Conservation (phyloP, 106 monocot species). For the Dioscorea dumetorum region DNA sequence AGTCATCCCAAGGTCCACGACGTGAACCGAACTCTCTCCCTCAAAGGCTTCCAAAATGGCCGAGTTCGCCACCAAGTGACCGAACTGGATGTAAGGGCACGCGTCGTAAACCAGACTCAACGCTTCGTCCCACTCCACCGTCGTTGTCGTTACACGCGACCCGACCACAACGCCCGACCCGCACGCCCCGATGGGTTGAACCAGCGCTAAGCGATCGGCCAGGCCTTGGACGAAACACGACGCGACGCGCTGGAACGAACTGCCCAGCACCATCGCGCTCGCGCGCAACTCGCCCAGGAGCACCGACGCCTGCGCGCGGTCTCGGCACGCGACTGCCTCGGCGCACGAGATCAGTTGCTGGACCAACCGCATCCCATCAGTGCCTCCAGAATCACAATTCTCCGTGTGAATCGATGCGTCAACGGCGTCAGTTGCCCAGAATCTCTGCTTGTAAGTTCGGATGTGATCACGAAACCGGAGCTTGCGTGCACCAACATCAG, state of each 20-base stretch:
- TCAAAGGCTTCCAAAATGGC: not conserved
- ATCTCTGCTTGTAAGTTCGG: too few species aligned
- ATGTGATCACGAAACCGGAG: too few species aligned
- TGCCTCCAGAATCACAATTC: too few species aligned
- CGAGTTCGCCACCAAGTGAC: not conserved
- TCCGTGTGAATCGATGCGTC: too few species aligned
- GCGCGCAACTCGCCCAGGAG: not conserved
- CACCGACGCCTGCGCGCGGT: not conserved
- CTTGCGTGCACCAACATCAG: too few species aligned
- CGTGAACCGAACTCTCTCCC: not conserved
- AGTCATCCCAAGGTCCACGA: not conserved
- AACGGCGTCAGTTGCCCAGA: too few species aligned
- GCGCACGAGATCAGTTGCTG: constrained; percentile 5
- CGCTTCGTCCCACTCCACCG: not conserved
- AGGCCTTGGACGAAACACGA: not conserved
- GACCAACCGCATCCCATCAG: not conserved
- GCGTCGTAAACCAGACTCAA: not conserved
- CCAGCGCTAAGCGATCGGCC: too few species aligned
- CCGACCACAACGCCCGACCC: not conserved
- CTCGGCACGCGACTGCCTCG: constrained; percentile 13
- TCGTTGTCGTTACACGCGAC: not conserved
- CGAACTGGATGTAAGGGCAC: not conserved
- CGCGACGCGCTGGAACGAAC: not conserved
- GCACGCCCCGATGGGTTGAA: not conserved
- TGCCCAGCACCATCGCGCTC: not conserved